phyloP scores from a whole-genome alignment of 371 early-diverging fungal genomes.

The Basidiobolus meristosporus region DNA sequence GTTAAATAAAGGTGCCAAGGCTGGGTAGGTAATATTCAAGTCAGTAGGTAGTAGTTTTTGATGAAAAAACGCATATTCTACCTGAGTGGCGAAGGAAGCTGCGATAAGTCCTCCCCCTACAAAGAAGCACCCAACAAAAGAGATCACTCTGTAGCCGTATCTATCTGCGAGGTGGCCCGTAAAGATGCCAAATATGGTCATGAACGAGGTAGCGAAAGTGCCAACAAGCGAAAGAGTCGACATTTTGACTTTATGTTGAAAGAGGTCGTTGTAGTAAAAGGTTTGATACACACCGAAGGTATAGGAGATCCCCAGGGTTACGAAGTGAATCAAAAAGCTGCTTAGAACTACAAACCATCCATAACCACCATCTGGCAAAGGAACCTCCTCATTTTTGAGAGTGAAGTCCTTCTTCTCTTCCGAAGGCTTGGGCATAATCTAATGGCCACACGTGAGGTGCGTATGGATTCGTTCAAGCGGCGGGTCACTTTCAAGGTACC shows the following conservation, averaged over 20 bases:
- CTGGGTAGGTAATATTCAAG: neutral
- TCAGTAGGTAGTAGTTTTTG: neutral
- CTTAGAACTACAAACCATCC: conserved; percentile 35
- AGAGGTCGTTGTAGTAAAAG: conserved; percentile 14
- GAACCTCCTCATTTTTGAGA: no score
- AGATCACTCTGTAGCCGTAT: conserved; percentile 15
- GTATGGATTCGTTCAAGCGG: no score
- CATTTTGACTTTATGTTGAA: conserved; percentile 10
- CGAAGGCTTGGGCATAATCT: no score
- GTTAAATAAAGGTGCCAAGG: conserved; percentile 44
- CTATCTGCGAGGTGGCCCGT: conserved; percentile 13
- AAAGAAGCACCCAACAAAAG: conserved; percentile 12
- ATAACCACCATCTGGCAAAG: conserved; percentile 27
- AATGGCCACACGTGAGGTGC: no score
- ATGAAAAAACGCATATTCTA: neutral
- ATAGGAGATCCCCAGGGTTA: conserved; percentile 23
- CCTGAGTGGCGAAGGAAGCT: conserved; percentile 1
- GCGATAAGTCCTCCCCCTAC: conserved; percentile 14
- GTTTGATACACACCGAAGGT: conserved; percentile 20
- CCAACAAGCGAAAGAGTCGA: conserved; percentile 22
- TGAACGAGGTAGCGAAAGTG: conserved; percentile 14
- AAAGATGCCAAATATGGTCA: conserved; percentile 16
- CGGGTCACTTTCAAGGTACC: no score
- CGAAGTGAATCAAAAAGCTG: conserved; percentile 26
- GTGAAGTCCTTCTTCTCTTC: no score